Conservation (phyloP, 352 stramenopile species). For the Globisporangium nodosum region DNA sequence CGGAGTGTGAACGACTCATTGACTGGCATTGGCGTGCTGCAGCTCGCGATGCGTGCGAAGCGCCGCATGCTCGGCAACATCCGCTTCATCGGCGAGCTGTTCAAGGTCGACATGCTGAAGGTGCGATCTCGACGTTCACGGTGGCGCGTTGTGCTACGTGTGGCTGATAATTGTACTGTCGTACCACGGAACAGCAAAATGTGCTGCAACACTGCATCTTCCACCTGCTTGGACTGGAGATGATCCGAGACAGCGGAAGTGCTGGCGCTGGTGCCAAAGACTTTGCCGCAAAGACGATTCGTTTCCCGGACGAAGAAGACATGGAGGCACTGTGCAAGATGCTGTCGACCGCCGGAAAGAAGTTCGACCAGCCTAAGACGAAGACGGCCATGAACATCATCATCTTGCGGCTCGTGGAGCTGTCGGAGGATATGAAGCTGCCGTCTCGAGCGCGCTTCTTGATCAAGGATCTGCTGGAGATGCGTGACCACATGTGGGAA, state of each 20-base stretch:
- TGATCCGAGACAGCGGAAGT: conserved; percentile 34
- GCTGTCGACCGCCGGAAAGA: conserved; percentile 78
- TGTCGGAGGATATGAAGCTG: conserved; percentile 67
- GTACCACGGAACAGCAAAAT: conserved; percentile 28
- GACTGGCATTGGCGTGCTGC: not conserved
- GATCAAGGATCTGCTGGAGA: conserved; percentile 81
- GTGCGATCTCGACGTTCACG: conserved; percentile 16
- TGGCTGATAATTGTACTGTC: not conserved
- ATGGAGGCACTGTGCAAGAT: conserved; percentile 86
- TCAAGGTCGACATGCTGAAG: conserved; percentile 84
- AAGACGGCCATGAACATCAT: conserved; percentile 84
- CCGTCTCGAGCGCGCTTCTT: conserved; percentile 75
- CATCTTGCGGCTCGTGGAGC: conserved; percentile 78
- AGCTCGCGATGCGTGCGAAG: conserved; percentile 62
- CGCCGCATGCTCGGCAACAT: conserved; percentile 84
- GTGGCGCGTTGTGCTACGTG: not conserved
- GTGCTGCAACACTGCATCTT: conserved; percentile 78
- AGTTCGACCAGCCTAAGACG: conserved; percentile 75
- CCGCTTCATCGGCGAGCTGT: conserved; percentile 84
- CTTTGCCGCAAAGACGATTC: conserved; percentile 52
- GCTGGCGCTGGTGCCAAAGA: conserved; percentile 17
- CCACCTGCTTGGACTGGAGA: conserved; percentile 70
- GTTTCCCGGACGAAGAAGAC: conserved; percentile 80
- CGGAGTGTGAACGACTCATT: not conserved
- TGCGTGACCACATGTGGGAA: conserved; percentile 83